These are phyloP conservation scores for Endocladia muricata DNA, from an alignment of 31 red algal species.

Conservation along the genomic window DNA sequence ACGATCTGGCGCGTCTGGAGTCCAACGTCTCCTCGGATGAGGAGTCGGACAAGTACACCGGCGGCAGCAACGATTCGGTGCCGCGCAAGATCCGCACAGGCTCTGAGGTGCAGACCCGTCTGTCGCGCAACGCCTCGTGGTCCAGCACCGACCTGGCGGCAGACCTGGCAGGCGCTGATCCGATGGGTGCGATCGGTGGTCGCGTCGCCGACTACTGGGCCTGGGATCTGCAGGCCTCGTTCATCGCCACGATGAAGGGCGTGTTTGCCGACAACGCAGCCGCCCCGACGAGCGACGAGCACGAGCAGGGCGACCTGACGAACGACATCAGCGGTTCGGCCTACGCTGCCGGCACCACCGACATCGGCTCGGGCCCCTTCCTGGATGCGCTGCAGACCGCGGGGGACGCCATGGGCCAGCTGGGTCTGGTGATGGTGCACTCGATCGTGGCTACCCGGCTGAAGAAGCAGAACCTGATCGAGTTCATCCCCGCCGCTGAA, in stretches of 20 bases:
- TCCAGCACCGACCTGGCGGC: not conserved
- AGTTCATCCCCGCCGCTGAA: not conserved
- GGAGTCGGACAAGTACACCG: no score
- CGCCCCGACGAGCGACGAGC: not conserved
- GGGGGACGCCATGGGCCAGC: not conserved
- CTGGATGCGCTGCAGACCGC: not conserved
- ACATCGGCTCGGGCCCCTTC: no score
- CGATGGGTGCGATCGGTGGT: not conserved
- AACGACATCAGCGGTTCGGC: no score
- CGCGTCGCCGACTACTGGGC: slow-evolving; percentile 5
- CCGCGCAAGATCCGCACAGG: no score
- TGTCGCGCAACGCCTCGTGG: slow-evolving; percentile 2
- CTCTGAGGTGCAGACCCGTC: no score
- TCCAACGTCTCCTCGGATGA: no score
- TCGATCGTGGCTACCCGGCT: not conserved
- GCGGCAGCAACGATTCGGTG: no score
- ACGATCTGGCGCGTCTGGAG: no score
- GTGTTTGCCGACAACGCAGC: not conserved
- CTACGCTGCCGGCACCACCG: no score
- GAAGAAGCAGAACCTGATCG: slow-evolving; percentile 5
- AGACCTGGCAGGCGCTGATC: not conserved
- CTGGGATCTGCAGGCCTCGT: not conserved
- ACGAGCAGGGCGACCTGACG: no score
- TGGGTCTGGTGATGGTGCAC: not conserved
- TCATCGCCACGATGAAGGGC: not conserved